These are phyloP conservation scores for Colletotrichum tropicale DNA, from an alignment of 2,329 filamentous ascomycete genomes.

Conservation along the genomic window DNA sequence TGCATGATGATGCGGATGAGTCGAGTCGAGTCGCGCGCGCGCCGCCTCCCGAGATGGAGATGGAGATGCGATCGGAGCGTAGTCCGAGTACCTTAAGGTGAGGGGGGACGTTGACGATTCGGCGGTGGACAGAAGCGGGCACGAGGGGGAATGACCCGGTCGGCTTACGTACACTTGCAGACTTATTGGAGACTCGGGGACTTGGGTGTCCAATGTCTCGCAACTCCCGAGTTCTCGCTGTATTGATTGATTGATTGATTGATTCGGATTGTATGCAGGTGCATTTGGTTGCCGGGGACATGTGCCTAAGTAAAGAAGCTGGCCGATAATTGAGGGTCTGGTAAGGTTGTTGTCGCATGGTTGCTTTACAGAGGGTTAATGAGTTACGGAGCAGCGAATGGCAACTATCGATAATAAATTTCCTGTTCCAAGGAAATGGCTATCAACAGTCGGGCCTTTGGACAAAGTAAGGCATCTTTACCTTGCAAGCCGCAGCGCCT, in stretches of 20 bases:
- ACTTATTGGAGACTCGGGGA: background rate
- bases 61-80: slow-evolving; percentile 18
- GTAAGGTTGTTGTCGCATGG: background rate
- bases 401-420: slow-evolving; percentile 2
- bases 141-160: background rate
- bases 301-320: background rate
- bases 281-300: background rate
- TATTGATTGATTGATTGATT: background rate
- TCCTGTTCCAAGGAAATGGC: slow-evolving; percentile 3
- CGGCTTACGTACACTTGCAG: background rate
- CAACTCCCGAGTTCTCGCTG: background rate
- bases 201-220: background rate
- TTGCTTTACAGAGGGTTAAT: slow-evolving; percentile 1
- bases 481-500: background rate
- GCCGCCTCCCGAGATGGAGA: slow-evolving; percentile 6
- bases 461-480: background rate
- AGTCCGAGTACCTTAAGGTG: background rate
- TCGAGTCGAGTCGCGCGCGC: slow-evolving; percentile 2
- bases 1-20: slow-evolving; percentile 9
- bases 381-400: background rate
- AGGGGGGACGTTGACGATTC: background rate
- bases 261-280: background rate
- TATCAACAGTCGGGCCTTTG: slow-evolving; percentile 7
- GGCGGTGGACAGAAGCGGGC: slow-evolving; percentile 4
- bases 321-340: background rate